Conservation (phyloP, 1,139 yeast species). For the Yamadazyma atmosphaerica region DNA sequence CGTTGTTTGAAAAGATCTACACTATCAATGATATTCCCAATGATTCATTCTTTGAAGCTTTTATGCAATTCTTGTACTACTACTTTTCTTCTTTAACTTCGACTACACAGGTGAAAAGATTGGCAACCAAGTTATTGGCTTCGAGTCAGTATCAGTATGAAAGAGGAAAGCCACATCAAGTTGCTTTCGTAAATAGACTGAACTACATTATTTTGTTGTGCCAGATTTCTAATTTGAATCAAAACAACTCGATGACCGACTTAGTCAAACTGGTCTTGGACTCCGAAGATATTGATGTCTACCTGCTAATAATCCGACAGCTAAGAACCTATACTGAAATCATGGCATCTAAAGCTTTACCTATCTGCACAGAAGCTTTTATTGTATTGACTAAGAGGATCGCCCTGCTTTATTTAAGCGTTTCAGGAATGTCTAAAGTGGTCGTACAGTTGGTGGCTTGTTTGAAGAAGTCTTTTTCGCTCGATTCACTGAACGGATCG, state of each 20-base stretch:
- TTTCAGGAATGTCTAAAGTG: slow-evolving; percentile 21
- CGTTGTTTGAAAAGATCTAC: slow-evolving; percentile 24
- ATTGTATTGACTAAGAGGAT: slow-evolving; percentile 16
- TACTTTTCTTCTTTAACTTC: slow-evolving; percentile 33
- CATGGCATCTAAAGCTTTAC: slow-evolving; percentile 13
- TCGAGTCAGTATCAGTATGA: slow-evolving; percentile 38
- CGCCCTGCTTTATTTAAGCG: slow-evolving; percentile 12
- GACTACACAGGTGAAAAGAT: slow-evolving; percentile 28
- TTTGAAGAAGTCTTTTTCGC: slow-evolving; percentile 9
- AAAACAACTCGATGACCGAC: slow-evolving; percentile 29
- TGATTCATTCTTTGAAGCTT: slow-evolving; percentile 37
- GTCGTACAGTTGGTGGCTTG: slow-evolving; percentile 16
- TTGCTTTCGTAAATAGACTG: slow-evolving; percentile 39
- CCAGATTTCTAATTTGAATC: slow-evolving; percentile 37
- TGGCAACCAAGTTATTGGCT: slow-evolving; percentile 38
- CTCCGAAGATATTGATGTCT: slow-evolving; percentile 27
- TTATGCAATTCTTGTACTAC: slow-evolving; percentile 36
- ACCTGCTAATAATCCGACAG: slow-evolving; percentile 26
- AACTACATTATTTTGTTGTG: slow-evolving; percentile 36
- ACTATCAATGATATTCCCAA: slow-evolving; percentile 36
- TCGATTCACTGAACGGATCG: slow-evolving; percentile 4
- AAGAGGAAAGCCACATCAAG: slow-evolving; percentile 24
- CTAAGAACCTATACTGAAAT: slow-evolving; percentile 24
- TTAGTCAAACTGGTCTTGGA: slow-evolving; percentile 24
- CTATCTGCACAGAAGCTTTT: slow-evolving; percentile 25